Evolutionary conservation across 805 yeast genomes (phyloP).

Genomic region (Candida verbasci): DNA sequence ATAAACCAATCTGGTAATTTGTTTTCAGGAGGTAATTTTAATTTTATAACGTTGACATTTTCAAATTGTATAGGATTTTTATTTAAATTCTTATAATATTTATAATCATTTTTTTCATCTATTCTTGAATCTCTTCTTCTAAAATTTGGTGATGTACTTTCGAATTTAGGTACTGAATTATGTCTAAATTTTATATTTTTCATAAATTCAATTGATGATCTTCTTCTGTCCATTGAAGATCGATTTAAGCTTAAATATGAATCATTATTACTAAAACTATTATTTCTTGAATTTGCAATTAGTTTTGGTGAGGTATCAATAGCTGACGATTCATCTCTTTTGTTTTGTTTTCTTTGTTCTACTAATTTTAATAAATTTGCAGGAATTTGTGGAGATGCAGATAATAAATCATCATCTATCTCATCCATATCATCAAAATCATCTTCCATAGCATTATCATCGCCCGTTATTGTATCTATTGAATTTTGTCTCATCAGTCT

Average conservation of each 20-base stretch:
- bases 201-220: constrained; percentile 4
- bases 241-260: constrained; percentile 14
- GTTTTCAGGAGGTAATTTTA: constrained; percentile 57
- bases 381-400: constrained; percentile 70
- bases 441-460: constrained; percentile 12
- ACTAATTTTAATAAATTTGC: constrained; percentile 52
- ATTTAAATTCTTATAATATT: constrained; percentile 40
- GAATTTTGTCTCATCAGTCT: constrained; percentile 4
- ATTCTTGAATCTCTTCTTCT: constrained; percentile 7
- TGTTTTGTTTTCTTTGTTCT: constrained; percentile 42
- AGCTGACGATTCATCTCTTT: constrained; percentile 11
- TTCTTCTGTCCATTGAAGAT: constrained; percentile 21
- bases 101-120: constrained; percentile 21
- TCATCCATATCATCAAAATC: constrained; percentile 36
- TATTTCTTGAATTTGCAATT: constrained; percentile 12
- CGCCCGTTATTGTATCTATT: constrained; percentile 1
- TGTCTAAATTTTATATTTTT: constrained; percentile 15
- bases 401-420: constrained; percentile 41
- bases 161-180: constrained; percentile 2
- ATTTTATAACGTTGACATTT: constrained; percentile 35
- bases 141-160: constrained; percentile 3
- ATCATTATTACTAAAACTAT: constrained; percentile 18
- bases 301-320: constrained; percentile 14
- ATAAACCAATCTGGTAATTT: constrained; percentile 76
- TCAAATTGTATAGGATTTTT: constrained; percentile 27